phyloP scores from a whole-genome alignment of 768 basidiomycete species.

The Mycena polygramma region DNA sequence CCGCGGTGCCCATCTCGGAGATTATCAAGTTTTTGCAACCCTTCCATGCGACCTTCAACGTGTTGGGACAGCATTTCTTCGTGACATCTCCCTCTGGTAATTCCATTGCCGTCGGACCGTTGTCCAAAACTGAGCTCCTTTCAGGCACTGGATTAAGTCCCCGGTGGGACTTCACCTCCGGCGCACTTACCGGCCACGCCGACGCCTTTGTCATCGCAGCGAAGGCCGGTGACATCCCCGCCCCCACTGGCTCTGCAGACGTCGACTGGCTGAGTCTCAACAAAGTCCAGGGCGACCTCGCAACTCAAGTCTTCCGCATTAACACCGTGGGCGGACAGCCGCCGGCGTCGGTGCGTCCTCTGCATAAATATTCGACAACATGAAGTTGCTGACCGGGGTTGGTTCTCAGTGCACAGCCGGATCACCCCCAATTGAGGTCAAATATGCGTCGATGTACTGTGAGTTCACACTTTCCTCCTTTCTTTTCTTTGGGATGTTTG shows the following conservation, averaged over 20 bases:
- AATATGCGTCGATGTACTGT: conserved; percentile 69
- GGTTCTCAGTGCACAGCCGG: conserved; percentile 54
- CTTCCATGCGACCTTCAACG: conserved; percentile 24
- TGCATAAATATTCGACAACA: background rate
- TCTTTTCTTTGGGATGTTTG: too few species aligned
- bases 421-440: conserved; percentile 57
- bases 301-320: conserved; percentile 63
- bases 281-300: conserved; percentile 61
- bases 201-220: conserved; percentile 63
- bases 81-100: conserved; percentile 41
- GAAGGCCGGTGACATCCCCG: conserved; percentile 55
- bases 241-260: conserved; percentile 57
- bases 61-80: conserved; percentile 65
- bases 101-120: background rate
- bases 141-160: conserved; percentile 59
- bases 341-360: conserved; percentile 54
- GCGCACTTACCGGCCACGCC: conserved; percentile 54
- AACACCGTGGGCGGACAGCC: conserved; percentile 68
- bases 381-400: background rate
- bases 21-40: conserved; percentile 3
- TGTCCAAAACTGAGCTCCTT: conserved; percentile 48
- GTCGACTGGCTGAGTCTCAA: conserved; percentile 70
- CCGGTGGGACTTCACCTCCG: conserved; percentile 69
- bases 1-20: conserved; percentile 25
- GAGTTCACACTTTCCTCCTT: conserved; percentile 39